Base-by-base conservation (phyloP, 2,329 filamentous ascomycete genomes). In the Penicillium sp. region DNA sequence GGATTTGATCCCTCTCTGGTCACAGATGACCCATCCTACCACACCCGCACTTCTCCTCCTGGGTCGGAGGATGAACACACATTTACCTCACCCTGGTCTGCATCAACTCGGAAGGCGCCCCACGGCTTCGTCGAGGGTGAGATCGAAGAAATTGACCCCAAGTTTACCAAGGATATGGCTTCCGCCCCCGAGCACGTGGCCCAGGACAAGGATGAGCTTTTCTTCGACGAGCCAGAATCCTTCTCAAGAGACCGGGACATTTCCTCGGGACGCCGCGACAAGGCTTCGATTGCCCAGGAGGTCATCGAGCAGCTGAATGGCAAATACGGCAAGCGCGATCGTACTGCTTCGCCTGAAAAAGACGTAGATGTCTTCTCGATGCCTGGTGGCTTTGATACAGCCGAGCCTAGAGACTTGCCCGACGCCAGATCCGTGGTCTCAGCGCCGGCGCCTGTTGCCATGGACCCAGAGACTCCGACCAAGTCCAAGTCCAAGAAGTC, bases 1-100 rank as follows among this genome's bases (percentile, higher is more conserved):
- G 89, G 89, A 0, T 91, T 91, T 62, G 83, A 90, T 66, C 84
- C 87, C 5, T 82, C 88, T 41, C 85, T 91, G 57, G 85, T 91
- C 46, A 87, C 89, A 37, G 79, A 89, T 46, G 82, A 91, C 64
- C 83, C 85, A 0, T 77, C 73, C 1, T 91, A 86, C 67, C 84
- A 84, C 62, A 81, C 80, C 50, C 85, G 88, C 29, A 82, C 85
- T 53, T 88, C 86, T 1, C 85, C 87, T 8, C 85, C 86, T 4
- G 82, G 83, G 5, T 83, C 85, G 4, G 82, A 84, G 62, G 82
- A 83, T 60, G 81, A 82, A 50, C 69, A 66, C n/a, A 67, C 77
- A 57, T 86, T 86, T 63, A 75, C 76, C 54, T 75, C 75, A 17
- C 80, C 85, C 6, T 82, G 77, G 55, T 77, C 78, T 1, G 81